Conservation (phyloP, 2,329 filamentous ascomycete species). For the Sporothrix luriei region DNA sequence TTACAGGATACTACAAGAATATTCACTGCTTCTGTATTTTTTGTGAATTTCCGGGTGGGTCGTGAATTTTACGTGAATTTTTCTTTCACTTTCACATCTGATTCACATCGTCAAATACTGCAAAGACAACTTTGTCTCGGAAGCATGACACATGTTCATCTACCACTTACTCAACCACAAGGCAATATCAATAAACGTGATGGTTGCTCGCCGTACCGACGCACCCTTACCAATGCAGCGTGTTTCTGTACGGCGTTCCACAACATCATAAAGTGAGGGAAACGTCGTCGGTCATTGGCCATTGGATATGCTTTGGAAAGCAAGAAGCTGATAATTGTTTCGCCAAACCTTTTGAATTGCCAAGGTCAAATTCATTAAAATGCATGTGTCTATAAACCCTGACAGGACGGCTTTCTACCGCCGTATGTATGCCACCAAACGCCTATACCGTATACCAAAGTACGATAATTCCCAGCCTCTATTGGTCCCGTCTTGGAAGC, state of each 20-base stretch:
- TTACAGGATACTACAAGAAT: not conserved
- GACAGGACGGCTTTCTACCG: too few relatives aligned
- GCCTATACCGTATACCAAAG: not conserved
- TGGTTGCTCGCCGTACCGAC: conserved; percentile 8
- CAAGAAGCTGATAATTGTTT: too few relatives aligned
- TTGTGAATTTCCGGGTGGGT: not conserved
- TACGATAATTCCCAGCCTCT: not conserved
- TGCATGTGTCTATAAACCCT: too few relatives aligned
- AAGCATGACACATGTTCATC: too few relatives aligned
- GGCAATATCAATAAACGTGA: not conserved
- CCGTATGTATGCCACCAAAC: too few relatives aligned
- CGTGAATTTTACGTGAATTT: not conserved
- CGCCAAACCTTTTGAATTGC: too few relatives aligned
- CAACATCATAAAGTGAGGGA: not conserved
- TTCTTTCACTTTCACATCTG: not conserved
- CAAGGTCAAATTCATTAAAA: too few relatives aligned
- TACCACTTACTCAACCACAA: not conserved
- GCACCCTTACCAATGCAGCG: not conserved
- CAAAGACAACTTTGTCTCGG: not conserved
- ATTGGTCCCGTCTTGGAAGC: not conserved
- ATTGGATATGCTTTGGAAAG: too few relatives aligned
- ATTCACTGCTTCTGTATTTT: not conserved
- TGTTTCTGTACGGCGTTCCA: not conserved
- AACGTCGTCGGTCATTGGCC: too few relatives aligned
- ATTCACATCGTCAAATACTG: not conserved